Evolutionary conservation across 202 grass and related monocot genomes (phyloP), one percentile per base, ranked within the genome.

Genomic region (Brachypodium distachyon): DNA sequence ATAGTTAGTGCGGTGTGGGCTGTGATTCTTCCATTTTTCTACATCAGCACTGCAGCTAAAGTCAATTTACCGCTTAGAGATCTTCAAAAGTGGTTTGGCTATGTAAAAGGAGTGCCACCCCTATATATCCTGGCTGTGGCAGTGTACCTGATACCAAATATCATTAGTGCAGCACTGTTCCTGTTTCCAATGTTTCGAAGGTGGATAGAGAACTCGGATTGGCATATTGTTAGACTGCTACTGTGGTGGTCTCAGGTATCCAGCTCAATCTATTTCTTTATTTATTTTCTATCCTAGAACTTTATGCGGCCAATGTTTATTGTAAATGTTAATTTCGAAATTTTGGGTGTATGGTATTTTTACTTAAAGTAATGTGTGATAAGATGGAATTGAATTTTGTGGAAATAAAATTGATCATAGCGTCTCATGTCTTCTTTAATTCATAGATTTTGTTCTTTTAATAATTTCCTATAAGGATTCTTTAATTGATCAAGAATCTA

Each of bases 211-310:
- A 94, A 77, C 80, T 97, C 94, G 17, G 89, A 97, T 82, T 97
- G 88, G 88, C 71, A 80, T 58, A 86, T 97, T 44, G 82, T 94
- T 51, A 81, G 91, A 52, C 72, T 97, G 17, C 87, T 97, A 16
- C 74, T 97, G 8, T 97, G 94, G 94, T 97, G 94, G 94, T 94
- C 91, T 82, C 94, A 97, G 94, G 94, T 97, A 86, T 67, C 77
- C 44, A 62, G 26, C 29, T 54, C 12, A 57, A 63, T 25, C 21
- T 12, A 67, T 27, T 58, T 27, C 2, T 48, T 41, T 33, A 22
- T 51, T 77, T 28, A 6, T 59, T 34, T 16, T 81, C 5, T 83
- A 18, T 83, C 19, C 36, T 37, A 22, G 18, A 61, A 32, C 27
- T 52, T 77, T 67, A 44, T 56, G 65, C 11, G 12, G 23, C 7